Base-by-base conservation (phyloP, 1,284 basidiomycete genomes). In the Cryptococcus maquisensis region DNA sequence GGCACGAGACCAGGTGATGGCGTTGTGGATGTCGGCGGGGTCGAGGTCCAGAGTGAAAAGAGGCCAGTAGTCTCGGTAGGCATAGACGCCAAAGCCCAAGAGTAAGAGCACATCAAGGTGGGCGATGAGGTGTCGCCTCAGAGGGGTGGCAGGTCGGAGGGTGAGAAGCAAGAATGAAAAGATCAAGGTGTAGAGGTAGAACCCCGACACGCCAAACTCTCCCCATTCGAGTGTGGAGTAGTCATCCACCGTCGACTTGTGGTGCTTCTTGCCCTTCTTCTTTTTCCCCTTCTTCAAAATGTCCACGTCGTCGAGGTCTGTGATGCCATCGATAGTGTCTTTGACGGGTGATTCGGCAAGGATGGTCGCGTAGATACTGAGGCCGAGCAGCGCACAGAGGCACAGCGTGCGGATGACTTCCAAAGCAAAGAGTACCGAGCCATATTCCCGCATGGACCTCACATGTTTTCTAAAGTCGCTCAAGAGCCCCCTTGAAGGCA, bases 11-110 rank as follows among this genome's bases (percentile, higher is more conserved):
- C 75, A 82, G 13, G 63, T 76, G 49, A 68, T 77, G 3, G 64
- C 51, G n/a, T 65, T 72, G 43, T 71, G 52, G 26, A 67, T 58
- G 58, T 84, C 82, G 1, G 72, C 62, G 0, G 81, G 79, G 4
- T 45, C 47, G 7, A 78, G 68, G 38, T 74, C 67, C 59, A 68
- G 84, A 0, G 83, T 86, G 18, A 79, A 74, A 5, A 85, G 67
- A 9, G 86, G 85, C 71, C 80, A 83, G 20, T 87, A 53, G 67
- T 87, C 84, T n/a, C 85, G 80, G 67, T 84, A 85, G 9, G 75
- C 71, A 66, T 82, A 86, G 15, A 82, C 73, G 3, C 51, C 63
- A 62, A 78, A 80, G 0, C 75, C 76, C 49, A 77, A 46, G 42
- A 79, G 73, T 24, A 79, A 64, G 9, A 83, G 63, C 2, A 74